Evolutionary conservation across 495 filamentous ascomycete genomes (phyloP), one percentile per base, ranked within the genome.

Genomic region (Aspergillus hancockii): DNA sequence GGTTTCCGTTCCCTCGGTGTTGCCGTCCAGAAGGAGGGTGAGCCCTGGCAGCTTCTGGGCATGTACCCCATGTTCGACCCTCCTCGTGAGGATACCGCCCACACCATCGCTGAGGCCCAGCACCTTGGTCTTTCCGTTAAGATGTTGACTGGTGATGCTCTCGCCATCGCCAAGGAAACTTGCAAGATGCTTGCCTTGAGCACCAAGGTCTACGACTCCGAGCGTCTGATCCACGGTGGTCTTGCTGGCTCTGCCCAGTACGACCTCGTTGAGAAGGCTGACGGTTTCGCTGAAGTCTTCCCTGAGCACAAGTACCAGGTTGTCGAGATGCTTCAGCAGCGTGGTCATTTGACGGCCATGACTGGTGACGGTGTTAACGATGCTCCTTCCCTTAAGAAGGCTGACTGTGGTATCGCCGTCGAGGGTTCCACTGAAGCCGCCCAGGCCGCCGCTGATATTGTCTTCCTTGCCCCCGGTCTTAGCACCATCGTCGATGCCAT

Each of bases 1-100:
- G 88, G 88, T 81, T 91, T 91, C 86, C 86, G 88, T 75, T 90
- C 88, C 60, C 85, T 91, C 57, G 88, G 88, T 82, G 88, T 91
- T 65, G 87, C 88, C 59, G 81, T 84, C 69, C 81, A 84, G 78
- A 85, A 85, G 76, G 83, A 85, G 70, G 79, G 85, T 67, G 82
- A 82, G 71, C 78, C 79, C 55, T 87, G 87, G 87, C 80, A 87
- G 69, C 74, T 90, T 53, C 81, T 89, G 62, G 87, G 87, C 71
- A 88, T 90, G 82, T 81, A 89, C 75, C 85, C 87, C 70, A 88
- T 90, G 86, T 90, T 90, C 72, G 87, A 90, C 65, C 87, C 87
- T 68, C 87, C 87, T 56, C 85, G 87, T 81, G 87, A 90, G 66
- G 87, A 90, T 69, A 90, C 87, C 63, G 87, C 87, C 64, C 85